Evolutionary conservation across 2,329 filamentous ascomycete genomes (phyloP), one percentile per base, ranked within the genome.

Genomic region (Colletotrichum sp.): DNA sequence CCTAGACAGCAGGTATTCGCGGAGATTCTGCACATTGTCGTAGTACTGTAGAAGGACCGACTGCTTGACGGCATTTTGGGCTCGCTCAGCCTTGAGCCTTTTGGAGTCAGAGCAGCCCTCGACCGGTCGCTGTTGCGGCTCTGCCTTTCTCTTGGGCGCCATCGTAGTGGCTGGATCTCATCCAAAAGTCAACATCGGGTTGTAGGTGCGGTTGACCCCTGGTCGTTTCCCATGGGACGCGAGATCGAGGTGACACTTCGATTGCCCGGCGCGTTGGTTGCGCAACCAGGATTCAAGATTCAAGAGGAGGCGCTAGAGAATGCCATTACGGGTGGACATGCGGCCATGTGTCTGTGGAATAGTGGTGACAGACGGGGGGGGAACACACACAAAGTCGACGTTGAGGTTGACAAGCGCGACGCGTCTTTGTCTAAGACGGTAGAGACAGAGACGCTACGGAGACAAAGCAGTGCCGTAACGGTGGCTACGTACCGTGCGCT

Each of bases 1-100:
- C 75, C 88, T 90, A 25, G 87, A 86, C 64, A 96, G 86, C 52
- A 96, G 86, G 85, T 95, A 94, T 74, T 93, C 88, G 79, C 95
- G 92, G 73, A 98, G 86, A 0, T 92, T 92, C 71, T 91, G 83
- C 15, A 96, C 89, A 63, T 88, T 84, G 9, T 89, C 85, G 84
- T 96, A 98, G 84, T 61, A 59, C 52, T 74, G 68, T n/a, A 48
- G 36, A 6, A 74, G 52, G 39, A 75, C 52, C 61, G 75, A 30
- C 72, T 78, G 69, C 59, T 72, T 75, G 66, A 78, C 48, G 25
- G 48, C 55, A 16, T 30, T 44, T 9, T 64, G 16, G 12, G 13
- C 27, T n/a, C n/a, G 52, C 19, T 67, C 48, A 16, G n/a, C 5
- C 25, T 65, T 72, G 36, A 32, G 52, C 22, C 55, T 77, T 28